These are phyloP conservation scores for Coprinopsis sp. DNA, from an alignment of 768 basidiomycete species.

Conservation along the genomic window DNA sequence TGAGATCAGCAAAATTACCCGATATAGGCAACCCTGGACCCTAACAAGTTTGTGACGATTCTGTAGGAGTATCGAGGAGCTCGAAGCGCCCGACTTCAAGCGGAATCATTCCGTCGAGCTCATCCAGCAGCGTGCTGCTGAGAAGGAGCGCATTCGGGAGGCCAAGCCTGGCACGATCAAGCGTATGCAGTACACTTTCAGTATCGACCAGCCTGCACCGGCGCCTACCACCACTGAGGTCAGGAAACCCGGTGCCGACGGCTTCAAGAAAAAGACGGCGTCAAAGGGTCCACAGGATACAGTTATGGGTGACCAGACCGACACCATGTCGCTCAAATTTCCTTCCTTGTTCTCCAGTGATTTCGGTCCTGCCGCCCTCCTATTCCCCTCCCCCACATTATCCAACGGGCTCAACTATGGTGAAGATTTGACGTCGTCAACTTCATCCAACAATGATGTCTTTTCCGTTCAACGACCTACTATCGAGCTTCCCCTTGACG, in stretches of 20 bases:
- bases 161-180: constrained; percentile 73
- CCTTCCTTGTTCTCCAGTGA: constrained; percentile 69
- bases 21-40: constrained; percentile 27
- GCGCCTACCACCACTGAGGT: constrained; percentile 42
- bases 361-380: constrained; percentile 74
- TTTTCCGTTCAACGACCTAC: constrained; percentile 72
- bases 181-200: constrained; percentile 89
- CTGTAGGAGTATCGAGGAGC: constrained; percentile 74
- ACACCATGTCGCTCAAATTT: constrained; percentile 56
- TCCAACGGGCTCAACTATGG: constrained; percentile 72
- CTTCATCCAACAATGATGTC: constrained; percentile 40
- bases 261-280: constrained; percentile 5
- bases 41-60: constrained; percentile 18
- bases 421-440: constrained; percentile 55
- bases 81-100: constrained; percentile 78
- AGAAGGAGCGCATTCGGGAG: constrained; percentile 78
- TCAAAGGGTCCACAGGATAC: too few species aligned
- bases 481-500: constrained; percentile 83
- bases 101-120: constrained; percentile 77
- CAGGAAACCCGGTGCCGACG: constrained; percentile 54
- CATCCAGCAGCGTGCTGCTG: constrained; percentile 73
- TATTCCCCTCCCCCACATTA: constrained; percentile 63
- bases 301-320: too few species aligned
- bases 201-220: constrained; percentile 63
- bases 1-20: constrained; percentile 33